A percentile compares a stretch with the other conserved stretches of the same genome.
Conservation (phyloP, 2,329 filamentous ascomycete genomes). For the Aspergillus udagawae region DNA sequence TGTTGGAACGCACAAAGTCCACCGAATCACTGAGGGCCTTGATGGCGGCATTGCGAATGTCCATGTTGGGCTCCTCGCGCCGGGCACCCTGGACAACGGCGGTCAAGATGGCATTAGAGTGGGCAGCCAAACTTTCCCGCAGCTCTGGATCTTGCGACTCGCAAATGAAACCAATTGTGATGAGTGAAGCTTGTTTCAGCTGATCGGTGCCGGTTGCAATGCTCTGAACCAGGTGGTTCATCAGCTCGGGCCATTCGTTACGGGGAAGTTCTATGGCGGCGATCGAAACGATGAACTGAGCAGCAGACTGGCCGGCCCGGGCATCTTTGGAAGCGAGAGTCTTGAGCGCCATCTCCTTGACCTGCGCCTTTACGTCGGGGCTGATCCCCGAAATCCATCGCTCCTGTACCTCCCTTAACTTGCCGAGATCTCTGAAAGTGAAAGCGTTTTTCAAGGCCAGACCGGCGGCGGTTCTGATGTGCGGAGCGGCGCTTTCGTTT, state of each 20-base stretch:
- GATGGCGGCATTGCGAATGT: slow-evolving; percentile 90
- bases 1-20: slow-evolving; percentile 97
- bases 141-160: slow-evolving; percentile 89
- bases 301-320: slow-evolving; percentile 82
- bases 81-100: slow-evolving; percentile 96
- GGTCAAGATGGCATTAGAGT: slow-evolving; percentile 97
- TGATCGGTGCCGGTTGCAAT: slow-evolving; percentile 81
- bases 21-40: slow-evolving; percentile 92
- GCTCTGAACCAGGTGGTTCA: slow-evolving; percentile 84
- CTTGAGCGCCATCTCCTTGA: slow-evolving; percentile 87
- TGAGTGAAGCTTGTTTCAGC: slow-evolving; percentile 91
- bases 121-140: slow-evolving; percentile 70
- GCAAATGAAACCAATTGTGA: slow-evolving; percentile 97
- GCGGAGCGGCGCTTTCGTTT: slow-evolving; percentile 76
- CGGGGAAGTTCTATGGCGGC: slow-evolving; percentile 91
- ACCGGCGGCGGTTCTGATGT: slow-evolving; percentile 90
- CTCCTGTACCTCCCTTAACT: slow-evolving; percentile 83
- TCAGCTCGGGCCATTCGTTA: slow-evolving; percentile 88
- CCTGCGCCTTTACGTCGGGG: slow-evolving; percentile 73
- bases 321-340: slow-evolving; percentile 75
- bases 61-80: slow-evolving; percentile 88
- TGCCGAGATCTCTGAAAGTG: slow-evolving; percentile 81
- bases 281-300: slow-evolving; percentile 93
- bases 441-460: slow-evolving; percentile 98
- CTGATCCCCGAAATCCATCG: slow-evolving; percentile 89